These are phyloP conservation scores for Debaryomyces sp. DNA, from an alignment of 1,139 yeast genomes.

Conservation along the genomic window DNA sequence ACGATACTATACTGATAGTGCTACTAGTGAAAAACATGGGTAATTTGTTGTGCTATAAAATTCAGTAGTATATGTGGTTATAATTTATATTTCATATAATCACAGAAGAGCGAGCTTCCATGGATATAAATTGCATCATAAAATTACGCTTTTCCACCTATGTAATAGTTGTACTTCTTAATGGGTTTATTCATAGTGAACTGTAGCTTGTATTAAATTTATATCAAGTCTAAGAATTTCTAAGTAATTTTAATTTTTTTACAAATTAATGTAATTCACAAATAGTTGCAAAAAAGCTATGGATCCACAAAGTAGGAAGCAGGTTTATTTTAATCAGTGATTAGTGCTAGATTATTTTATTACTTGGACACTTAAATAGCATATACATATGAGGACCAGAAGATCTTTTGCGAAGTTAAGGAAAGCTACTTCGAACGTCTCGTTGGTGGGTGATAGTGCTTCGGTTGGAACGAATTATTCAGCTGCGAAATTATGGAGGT, in stretches of 20 bases:
- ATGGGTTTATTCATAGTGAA: not conserved
- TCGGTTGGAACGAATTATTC: not conserved
- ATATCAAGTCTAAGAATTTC: not conserved
- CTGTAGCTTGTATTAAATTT: not conserved
- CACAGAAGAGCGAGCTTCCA: not conserved
- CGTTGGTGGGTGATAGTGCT: not conserved
- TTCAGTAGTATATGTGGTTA: not conserved
- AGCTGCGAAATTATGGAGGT: constrained; percentile 2
- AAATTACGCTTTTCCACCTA: not conserved
- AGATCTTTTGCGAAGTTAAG: not conserved
- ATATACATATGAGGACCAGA: not conserved
- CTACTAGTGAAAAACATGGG: not conserved
- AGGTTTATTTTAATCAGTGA: not conserved
- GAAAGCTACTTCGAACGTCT: not conserved
- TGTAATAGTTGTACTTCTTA: not conserved
- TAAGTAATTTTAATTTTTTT: not conserved
- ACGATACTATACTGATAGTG: not conserved
- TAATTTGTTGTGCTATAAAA: too few species aligned
- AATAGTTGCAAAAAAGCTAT: constrained; percentile 7
- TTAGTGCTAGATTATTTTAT: not conserved
- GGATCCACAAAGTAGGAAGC: constrained; percentile 4
- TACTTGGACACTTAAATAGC: not conserved
- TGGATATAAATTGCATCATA: too few species aligned
- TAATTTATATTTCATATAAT: not conserved
- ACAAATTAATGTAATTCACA: constrained; percentile 1